Base-by-base conservation (phyloP, 2,329 filamentous ascomycete species). In the Penicillium sp. region DNA sequence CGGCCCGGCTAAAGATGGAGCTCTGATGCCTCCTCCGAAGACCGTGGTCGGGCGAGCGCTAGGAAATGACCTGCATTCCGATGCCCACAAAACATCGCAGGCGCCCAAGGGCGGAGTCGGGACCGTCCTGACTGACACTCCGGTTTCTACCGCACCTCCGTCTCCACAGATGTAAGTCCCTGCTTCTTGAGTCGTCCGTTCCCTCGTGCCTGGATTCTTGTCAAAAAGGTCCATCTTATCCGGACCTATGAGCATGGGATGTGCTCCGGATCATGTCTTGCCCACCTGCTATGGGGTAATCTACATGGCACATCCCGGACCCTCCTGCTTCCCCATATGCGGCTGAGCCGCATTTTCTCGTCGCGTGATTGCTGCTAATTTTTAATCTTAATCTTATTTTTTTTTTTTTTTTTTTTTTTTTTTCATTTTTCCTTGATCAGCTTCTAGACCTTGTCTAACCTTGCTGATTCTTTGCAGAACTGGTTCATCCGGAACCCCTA, bases 51-150 rank as follows among this genome's bases (percentile, higher is more conserved):
- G 69, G 50, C 63, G 71, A 68, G 69, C 71, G 61, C 69, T 74
- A 66, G 70, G 68, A 39, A 72, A 65, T 61, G 69, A 69, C 48
- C 48, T 68, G 61, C 66, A 68, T 67, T 62, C 66, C 60, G 68
- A 71, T 65, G 58, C 53, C 65, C 65, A 68, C 61, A 66, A 60
- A 57, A 56, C 60, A 47, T 65, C 63, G 40, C 66, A 61, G 55
- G 55, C 57, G 55, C 63, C 67, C 60, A 70, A 69, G 63, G 67
- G 74, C 63, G 75, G 75, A 61, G 73, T 79, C 60, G 78, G 79
- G 52, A 66, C 64, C 45, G 78, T 81, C 31, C 64, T 83, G 66
- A 81, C 78, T 58, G 83, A 86, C 68, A 86, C 83, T 53, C 83
- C 83, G 52, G 66, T 75, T 63, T 78, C 81, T 50, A 84, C 82